Conservation (phyloP, 768 basidiomycete genomes). For the Lanmaoa rubissima region DNA sequence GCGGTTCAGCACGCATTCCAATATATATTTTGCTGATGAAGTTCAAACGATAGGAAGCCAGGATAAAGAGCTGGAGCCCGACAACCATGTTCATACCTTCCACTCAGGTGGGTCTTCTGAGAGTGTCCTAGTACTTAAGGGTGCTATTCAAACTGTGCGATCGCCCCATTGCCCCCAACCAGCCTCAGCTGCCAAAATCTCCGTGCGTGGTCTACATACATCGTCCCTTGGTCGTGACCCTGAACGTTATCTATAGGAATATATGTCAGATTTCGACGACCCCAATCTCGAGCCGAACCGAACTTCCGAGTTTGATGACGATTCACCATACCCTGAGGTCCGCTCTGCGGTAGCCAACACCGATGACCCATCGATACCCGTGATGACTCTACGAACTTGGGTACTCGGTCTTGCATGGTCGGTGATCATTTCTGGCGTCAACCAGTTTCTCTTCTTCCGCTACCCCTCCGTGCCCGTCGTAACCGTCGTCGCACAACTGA, state of each 20-base stretch:
- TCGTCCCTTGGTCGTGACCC: neutral
- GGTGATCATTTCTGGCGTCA: conserved; percentile 60
- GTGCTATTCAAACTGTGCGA: neutral
- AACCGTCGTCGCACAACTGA: conserved; percentile 66
- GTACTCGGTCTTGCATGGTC: conserved; percentile 69
- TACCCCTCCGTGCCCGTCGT: conserved; percentile 64
- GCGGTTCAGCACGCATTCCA: conserved; percentile 3
- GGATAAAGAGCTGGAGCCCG: conserved; percentile 25
- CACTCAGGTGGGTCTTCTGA: conserved; percentile 20
- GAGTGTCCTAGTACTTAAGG: neutral
- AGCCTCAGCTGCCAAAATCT: conserved; percentile 14
- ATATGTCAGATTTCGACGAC: conserved; percentile 18
- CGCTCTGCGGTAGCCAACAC: conserved; percentile 68
- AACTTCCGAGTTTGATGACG: conserved; percentile 42
- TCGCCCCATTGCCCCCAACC: neutral
- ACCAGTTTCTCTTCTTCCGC: conserved; percentile 79
- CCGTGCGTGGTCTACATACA: conserved; percentile 16
- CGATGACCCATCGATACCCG: conserved; percentile 63
- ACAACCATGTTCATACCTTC: conserved; percentile 11
- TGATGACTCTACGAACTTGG: conserved; percentile 67
- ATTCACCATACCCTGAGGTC: conserved; percentile 73
- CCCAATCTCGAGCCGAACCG: conserved; percentile 26
- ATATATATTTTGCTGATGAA: conserved; percentile 8
- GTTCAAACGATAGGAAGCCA: conserved; percentile 14
- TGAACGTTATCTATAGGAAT: neutral